These are phyloP conservation scores for Aspergillus affinis DNA, from an alignment of 495 filamentous ascomycete genomes.

Conservation along the genomic window DNA sequence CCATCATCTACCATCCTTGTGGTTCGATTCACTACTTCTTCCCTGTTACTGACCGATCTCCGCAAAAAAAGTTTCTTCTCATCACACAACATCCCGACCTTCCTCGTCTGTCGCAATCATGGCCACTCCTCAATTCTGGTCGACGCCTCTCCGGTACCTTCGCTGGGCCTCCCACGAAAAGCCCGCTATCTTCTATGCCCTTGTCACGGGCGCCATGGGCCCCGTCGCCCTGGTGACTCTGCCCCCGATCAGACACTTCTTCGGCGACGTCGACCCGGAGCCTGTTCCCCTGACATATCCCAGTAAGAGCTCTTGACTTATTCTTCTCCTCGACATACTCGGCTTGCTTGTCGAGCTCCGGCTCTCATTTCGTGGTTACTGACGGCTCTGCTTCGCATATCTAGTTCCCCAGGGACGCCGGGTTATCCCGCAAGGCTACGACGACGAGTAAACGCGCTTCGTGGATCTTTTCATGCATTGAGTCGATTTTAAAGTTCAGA, in stretches of 20 bases:
- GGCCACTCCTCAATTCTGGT: constrained; percentile 78
- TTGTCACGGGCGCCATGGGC: constrained; percentile 67
- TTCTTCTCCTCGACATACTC: neutral
- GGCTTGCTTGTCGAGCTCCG: neutral
- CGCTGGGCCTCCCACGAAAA: constrained; percentile 83
- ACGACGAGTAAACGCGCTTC: constrained; percentile 54
- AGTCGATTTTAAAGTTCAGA: constrained; percentile 14
- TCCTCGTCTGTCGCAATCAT: constrained; percentile 41
- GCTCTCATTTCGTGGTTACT: neutral
- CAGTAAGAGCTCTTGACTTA: constrained; percentile 55
- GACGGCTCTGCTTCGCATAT: neutral
- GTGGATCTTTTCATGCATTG: constrained; percentile 8
- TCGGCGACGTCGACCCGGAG: constrained; percentile 70
- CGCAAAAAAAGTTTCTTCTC: constrained; percentile 21
- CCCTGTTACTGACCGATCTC: neutral
- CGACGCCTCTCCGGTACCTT: constrained; percentile 73
- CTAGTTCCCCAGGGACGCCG: constrained; percentile 76
- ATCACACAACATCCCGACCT: constrained; percentile 11
- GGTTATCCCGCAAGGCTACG: constrained; percentile 70
- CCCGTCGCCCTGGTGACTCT: constrained; percentile 65
- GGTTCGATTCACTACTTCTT: neutral
- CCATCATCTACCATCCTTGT: no score
- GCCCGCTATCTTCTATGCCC: constrained; percentile 85
- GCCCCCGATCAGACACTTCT: constrained; percentile 63
- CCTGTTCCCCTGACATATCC: constrained; percentile 88